Conservation (phyloP, 140 eudicot species). For the Ambrosia hybrid region DNA sequence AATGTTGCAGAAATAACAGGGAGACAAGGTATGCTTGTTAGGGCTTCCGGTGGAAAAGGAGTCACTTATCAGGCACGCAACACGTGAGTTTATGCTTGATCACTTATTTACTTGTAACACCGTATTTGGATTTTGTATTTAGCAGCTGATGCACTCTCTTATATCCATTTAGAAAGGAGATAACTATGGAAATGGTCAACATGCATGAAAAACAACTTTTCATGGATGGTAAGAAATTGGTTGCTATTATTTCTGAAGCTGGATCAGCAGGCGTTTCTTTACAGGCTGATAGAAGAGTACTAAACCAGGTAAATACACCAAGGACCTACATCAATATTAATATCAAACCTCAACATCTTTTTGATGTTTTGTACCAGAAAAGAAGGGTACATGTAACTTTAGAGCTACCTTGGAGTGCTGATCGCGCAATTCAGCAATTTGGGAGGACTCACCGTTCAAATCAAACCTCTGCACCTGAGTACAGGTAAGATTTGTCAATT, state of each 20-base stretch:
- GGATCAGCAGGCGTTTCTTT: slow-evolving; percentile 99
- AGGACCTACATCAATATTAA: background rate
- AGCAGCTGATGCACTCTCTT: slow-evolving; percentile 24
- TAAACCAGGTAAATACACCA: slow-evolving; percentile 72
- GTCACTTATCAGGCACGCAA: slow-evolving; percentile 94
- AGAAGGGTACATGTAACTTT: slow-evolving; percentile 95
- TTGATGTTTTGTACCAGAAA: slow-evolving; percentile 49
- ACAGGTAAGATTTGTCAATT: slow-evolving; percentile 52
- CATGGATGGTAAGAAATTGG: slow-evolving; percentile 89
- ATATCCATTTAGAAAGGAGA: slow-evolving; percentile 67
- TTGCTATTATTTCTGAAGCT: slow-evolving; percentile 98
- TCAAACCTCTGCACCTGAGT: slow-evolving; percentile 98
- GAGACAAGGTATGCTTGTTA: slow-evolving; percentile 91
- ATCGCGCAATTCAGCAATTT: slow-evolving; percentile 98
- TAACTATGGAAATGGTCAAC: slow-evolving; percentile 98
- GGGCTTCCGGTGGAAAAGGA: slow-evolving; percentile 89
- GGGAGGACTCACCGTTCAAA: slow-evolving; percentile 98
- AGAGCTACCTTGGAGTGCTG: slow-evolving; percentile 99
- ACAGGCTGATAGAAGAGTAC: slow-evolving; percentile 97
- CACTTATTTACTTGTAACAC: slow-evolving; percentile 1
- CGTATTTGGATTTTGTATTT: background rate
- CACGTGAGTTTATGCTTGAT: slow-evolving; percentile 65
- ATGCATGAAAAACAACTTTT: slow-evolving; percentile 95
- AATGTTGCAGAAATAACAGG: slow-evolving; percentile 97
- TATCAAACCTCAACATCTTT: slow-evolving; percentile 1